phyloP scores from a whole-genome alignment of 192 early-diverging fungal genomes.

The Diversispora eburnea region DNA sequence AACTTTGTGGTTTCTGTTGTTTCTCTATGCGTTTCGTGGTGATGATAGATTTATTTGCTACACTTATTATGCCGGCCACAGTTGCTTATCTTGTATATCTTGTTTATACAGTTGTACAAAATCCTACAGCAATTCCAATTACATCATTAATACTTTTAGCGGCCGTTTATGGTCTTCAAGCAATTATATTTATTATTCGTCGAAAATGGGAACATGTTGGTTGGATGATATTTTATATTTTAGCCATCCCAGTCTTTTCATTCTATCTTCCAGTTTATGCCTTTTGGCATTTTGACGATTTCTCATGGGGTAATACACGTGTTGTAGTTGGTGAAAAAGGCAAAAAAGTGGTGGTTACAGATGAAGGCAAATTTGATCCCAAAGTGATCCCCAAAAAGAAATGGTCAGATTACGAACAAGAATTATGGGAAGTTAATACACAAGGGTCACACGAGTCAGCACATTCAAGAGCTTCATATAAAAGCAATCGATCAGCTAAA shows the following conservation, averaged over 20 bases:
- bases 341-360: constrained; percentile 58
- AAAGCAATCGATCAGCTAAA: constrained; percentile 22
- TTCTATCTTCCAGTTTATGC: constrained; percentile 83
- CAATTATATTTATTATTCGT: constrained; percentile 69
- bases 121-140: constrained; percentile 64
- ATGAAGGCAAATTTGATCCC: constrained; percentile 76
- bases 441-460: constrained; percentile 51
- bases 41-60: constrained; percentile 90
- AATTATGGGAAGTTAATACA: constrained; percentile 60
- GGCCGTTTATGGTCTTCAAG: constrained; percentile 76
- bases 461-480: constrained; percentile 41
- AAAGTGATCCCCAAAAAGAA: constrained; percentile 71
- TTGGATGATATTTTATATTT: constrained; percentile 96
- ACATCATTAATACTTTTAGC: constrained; percentile 83
- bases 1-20: constrained; percentile 96
- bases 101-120: constrained; percentile 60
- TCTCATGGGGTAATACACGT: constrained; percentile 99
- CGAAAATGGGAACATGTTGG: constrained; percentile 89
- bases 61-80: constrained; percentile 88
- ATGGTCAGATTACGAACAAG: constrained; percentile 80
- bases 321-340: constrained; percentile 85
- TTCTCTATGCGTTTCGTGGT: constrained; percentile 98
- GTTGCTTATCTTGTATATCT: constrained; percentile 86
- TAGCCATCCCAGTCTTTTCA: constrained; percentile 87
- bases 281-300: constrained; percentile 99